Percentiles rank a stretch among this genome's conserved stretches.
Conservation (phyloP, 768 basidiomycete genomes). For the Amyloporia xantha region DNA sequence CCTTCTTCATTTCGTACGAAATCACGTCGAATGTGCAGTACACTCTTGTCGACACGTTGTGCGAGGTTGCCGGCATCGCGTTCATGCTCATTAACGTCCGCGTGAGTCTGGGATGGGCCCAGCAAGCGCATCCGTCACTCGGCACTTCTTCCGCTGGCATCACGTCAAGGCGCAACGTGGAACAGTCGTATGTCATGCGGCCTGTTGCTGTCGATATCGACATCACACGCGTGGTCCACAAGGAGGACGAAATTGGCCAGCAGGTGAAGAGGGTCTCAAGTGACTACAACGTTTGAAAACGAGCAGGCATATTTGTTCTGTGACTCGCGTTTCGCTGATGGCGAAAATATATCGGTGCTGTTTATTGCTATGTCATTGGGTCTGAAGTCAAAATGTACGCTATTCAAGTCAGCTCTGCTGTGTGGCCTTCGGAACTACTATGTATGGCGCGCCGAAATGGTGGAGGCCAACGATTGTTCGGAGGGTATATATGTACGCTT, state of each 20-base stretch:
- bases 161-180: not conserved
- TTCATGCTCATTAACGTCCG: slow-evolving; percentile 14
- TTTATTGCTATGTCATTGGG: not conserved
- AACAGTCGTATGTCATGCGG: not conserved
- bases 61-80: slow-evolving; percentile 7
- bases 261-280: not conserved
- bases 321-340: too few species aligned
- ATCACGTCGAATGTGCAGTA: not conserved
- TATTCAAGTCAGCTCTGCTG: too few species aligned
- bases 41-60: not conserved
- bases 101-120: slow-evolving; percentile 9
- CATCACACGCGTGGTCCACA: not conserved
- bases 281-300: not conserved
- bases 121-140: not conserved
- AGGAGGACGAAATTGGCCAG: not conserved
- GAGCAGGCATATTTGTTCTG: too few species aligned
- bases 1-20: slow-evolving; percentile 1
- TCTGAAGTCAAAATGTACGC: too few species aligned
- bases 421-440: too few species aligned
- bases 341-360: too few species aligned
- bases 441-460: too few species aligned
- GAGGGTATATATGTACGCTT: too few species aligned
- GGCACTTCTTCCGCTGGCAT: not conserved
- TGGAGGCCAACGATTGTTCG: too few species aligned
- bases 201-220: slow-evolving; percentile 2